Base-by-base conservation (phyloP, 2,329 filamentous ascomycete species). In the Calonectria honghensis region DNA sequence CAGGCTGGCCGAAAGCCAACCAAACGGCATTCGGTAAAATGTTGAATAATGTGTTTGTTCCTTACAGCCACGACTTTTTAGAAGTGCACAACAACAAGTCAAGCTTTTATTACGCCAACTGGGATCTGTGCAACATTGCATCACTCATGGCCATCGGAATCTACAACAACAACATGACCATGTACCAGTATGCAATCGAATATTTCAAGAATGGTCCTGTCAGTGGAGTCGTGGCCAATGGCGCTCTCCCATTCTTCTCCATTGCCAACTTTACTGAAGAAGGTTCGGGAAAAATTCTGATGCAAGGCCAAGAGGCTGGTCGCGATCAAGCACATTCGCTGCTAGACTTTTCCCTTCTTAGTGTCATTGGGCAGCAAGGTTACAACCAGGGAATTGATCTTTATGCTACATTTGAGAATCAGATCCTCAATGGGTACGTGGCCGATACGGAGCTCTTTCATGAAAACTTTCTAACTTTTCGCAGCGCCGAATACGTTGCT, bases 271-370 rank as follows among this genome's bases (percentile, higher is more conserved):
- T 82, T 54, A 77, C 76, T 3, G 81, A 83, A 51, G 78, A 80
- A 3, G 24, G 24, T 24, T 76, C 82, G 1, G 75, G 78, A 2
- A 83, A 84, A 74, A 66, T 72, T 0, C 74, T 88, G 2, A 70
- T 70, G 52, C 20, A 72, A 35, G 45, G 45, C 14, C 73, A 74
- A 50, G 73, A 74, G n/a, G 59, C 64, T 16, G 68, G 73, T 16
- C 80, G 87, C 0, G 87, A 89, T 72, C 87, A 89, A 74, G 87
- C 86, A 7, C 87, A 89, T 73, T 77, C 86, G 1, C 83, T 82
- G 14, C 79, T 89, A 5, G 84, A 85, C 72, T 82, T 87, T 24
- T 80, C 82, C 0, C 78, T 88, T 7, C 73, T 87, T 2, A 87
- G 85, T 2, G 82, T 83, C 1, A 77, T 89, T 57, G 85, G 83